Evolutionary conservation across 805 yeast species (phyloP), one percentile per base, ranked within the genome.

Genomic region (Priceomyces medius): DNA sequence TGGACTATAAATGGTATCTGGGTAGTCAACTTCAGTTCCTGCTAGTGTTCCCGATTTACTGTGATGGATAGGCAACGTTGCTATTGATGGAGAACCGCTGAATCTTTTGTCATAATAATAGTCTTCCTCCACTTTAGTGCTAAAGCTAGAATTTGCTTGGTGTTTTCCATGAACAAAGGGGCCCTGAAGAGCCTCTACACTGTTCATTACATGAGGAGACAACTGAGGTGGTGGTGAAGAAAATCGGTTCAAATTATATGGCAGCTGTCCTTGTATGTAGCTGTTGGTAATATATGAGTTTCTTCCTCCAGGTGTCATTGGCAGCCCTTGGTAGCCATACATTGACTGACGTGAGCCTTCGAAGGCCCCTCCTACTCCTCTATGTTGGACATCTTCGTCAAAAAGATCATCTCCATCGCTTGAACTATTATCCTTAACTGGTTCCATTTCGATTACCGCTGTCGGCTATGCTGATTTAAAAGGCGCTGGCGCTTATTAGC

Each of bases 21-120:
- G 70, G 44, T 45, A 64, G 31, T 63, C 66, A 1, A 65, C 61
- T 31, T 59, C 64, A 4, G 31, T 34, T 10, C 64, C 68, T 29
- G 55, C 48, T 42, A 64, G 63, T 1, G 64, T 60, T 9, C 63
- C 68, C 0, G 62, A 49, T 38, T 63, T 64, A 7, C 17, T 35
- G 27, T 35, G 27, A 21, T 23, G 38, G 10, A 16, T 14, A 3
- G 28, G 38, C 13, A 35, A 23, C 8, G 38, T 35, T 8, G 27
- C 9, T 3, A 35, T 18, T 7, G 38, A 35, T 6, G 29, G 38
- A 3, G 38, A 35, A 13, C 38, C 38, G 13, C 38, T 23, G 6
- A 21, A 21, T 8, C 14, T 21, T 10, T 10, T 26, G 13, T 18
- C 37, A 12, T 28, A 37, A 17, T 26, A 38, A 9, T 24, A 17